A percentile compares a stretch with the other conserved stretches of the same genome.
Conservation (phyloP, 768 basidiomycete species). For the Strobilomyces confusus region DNA sequence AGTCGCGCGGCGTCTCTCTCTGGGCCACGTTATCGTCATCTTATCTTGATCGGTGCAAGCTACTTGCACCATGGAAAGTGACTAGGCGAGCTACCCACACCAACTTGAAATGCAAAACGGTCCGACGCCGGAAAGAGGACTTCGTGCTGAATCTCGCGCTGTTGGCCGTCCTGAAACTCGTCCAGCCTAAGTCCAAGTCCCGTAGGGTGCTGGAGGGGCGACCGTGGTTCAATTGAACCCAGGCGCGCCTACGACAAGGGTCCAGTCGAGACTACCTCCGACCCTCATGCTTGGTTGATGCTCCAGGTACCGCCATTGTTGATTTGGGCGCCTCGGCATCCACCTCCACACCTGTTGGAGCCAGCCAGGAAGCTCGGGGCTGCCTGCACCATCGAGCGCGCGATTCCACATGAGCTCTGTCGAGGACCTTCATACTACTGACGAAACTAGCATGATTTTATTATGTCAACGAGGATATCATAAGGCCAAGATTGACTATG, state of each 20-base stretch:
- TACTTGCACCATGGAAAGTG: no score
- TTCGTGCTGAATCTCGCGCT: no score
- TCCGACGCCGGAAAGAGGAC: no score
- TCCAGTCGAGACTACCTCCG: slow-evolving; percentile 52
- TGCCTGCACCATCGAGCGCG: slow-evolving; percentile 57
- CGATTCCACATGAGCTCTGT: slow-evolving; percentile 74
- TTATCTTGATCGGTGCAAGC: no score
- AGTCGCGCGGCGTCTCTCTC: no score
- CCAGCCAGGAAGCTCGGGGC: slow-evolving; percentile 67
- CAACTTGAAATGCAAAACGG: no score
- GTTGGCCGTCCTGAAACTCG: no score
- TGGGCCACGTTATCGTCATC: no score
- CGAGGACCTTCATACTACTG: slow-evolving; percentile 32
- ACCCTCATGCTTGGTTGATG: slow-evolving; percentile 66
- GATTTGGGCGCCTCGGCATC: slow-evolving; percentile 66
- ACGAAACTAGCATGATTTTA: slow-evolving; percentile 30
- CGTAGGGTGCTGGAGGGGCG: no score
- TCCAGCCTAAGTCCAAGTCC: no score
- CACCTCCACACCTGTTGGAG: slow-evolving; percentile 57
- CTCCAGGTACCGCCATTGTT: slow-evolving; percentile 60
- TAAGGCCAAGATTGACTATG: slow-evolving; percentile 44
- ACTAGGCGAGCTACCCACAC: no score
- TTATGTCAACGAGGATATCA: slow-evolving; percentile 23
- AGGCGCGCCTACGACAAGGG: slow-evolving; percentile 63
- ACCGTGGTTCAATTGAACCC: no score